Base-by-base conservation (phyloP, 805 yeast species). In the Spathaspora passalidarum region DNA sequence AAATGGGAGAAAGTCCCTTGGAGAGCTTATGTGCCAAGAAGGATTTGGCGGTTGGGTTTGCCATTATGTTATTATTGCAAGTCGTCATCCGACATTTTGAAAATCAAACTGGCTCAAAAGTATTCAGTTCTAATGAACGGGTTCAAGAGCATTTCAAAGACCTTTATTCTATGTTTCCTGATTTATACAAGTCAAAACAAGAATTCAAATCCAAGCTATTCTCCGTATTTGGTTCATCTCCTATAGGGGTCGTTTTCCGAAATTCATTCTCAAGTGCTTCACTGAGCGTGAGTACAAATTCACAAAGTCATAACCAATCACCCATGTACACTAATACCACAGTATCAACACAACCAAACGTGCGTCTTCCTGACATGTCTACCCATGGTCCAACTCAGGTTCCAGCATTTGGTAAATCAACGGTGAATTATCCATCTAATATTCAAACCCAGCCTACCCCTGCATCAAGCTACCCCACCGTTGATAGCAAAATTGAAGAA, bases 271-370 rank as follows among this genome's bases (percentile, higher is more conserved):
- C 36, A 17, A 23, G 42, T 14, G 38, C 36, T 14, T 20, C 22
- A 6, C 29, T 25, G 19, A 29, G 25, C 35, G 18, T 5, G 6
- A 32, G 21, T 21, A 13, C 23, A 10, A 14, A 16, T 44, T 11
- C 11, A n/a, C 9, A 37, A 19, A 9, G 17, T 20, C 4, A 34
- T 14, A 17, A 35, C 9, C 42, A 39, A 13, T 37, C 17, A 20
- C 60, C 62, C 19, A 56, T 59, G 21, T 53, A 48, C 37, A 59
- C 56, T 44, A 60, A 64, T 5, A 47, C 63, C 2, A 29, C 34
- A 29, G 50, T 60, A 29, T 56, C 62, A 3, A 60, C 58, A 43
- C 21, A 10, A 3, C 20, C 32, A n/a, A 26, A 10, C 11, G 32
- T 17, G 22, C 21, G 13, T 18, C n/a, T 4, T 20, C 23, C 21